Percentiles rank a stretch among this genome's conserved stretches.
These are phyloP conservation scores for Geum urbanum DNA, from an alignment of 306 rosid genomes.

Conservation along the genomic window DNA sequence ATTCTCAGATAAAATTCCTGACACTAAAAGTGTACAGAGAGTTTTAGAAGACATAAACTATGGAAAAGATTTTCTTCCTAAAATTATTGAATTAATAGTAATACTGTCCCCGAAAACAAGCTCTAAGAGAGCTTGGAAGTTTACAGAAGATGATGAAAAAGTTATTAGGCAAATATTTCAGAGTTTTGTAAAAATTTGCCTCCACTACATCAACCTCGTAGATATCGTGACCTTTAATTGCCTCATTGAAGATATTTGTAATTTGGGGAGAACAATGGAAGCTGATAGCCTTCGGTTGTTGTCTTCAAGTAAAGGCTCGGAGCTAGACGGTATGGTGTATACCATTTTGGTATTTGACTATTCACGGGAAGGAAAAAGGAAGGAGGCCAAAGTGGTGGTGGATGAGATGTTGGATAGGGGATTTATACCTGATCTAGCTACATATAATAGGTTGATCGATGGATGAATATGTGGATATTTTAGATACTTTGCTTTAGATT, in stretches of 20 bases:
- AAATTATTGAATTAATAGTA: too few relatives aligned
- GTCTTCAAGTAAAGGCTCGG: constrained; percentile 59
- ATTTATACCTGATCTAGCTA: constrained; percentile 60
- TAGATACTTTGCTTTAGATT: neutral
- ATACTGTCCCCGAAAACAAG: too few relatives aligned
- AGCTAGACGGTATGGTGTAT: constrained; percentile 51
- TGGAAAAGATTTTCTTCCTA: too few relatives aligned
- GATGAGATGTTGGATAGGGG: constrained; percentile 85
- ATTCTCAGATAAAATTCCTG: too few relatives aligned
- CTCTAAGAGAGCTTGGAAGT: too few relatives aligned
- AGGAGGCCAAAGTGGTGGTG: constrained; percentile 50
- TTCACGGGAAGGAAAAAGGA: constrained; percentile 42
- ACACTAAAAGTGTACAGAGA: too few relatives aligned
- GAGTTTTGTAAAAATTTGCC: too few relatives aligned
- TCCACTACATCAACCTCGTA: too few relatives aligned
- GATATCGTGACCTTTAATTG: constrained; percentile 72
- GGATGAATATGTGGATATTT: constrained; percentile 20
- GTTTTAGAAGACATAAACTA: too few relatives aligned
- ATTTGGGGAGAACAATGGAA: constrained; percentile 46
- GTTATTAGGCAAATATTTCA: too few relatives aligned
- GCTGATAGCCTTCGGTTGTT: constrained; percentile 60
- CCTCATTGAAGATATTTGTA: constrained; percentile 59
- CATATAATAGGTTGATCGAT: constrained; percentile 59
- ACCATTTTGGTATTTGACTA: constrained; percentile 54
- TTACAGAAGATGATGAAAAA: too few relatives aligned